These are phyloP conservation scores for Beauveria pseudobassiana DNA, from an alignment of 2,329 filamentous ascomycete genomes.

Conservation along the genomic window DNA sequence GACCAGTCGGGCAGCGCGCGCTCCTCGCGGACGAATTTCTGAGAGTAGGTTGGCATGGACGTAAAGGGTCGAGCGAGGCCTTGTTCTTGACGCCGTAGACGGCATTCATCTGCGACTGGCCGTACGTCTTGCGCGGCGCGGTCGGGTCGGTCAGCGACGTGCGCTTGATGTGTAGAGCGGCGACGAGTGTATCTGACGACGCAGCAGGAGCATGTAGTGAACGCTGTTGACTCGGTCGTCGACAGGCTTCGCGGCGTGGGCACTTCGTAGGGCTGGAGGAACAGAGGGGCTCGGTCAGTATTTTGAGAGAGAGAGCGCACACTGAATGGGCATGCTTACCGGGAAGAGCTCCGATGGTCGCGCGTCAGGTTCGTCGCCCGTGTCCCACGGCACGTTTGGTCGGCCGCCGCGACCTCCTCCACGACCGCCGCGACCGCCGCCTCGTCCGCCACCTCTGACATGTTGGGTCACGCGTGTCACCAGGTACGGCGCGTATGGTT, in stretches of 20 bases:
- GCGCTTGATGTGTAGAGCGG: slow-evolving; percentile 49
- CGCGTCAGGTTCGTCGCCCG: slow-evolving; percentile 46
- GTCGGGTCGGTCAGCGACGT: slow-evolving; percentile 32
- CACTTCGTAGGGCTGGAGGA: slow-evolving; percentile 39
- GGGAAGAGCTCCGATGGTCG: slow-evolving; percentile 54
- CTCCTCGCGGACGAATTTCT: slow-evolving; percentile 44
- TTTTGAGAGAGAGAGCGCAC: background rate
- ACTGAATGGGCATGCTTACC: slow-evolving; percentile 27
- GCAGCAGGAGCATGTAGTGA: slow-evolving; percentile 46
- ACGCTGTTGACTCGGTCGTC: slow-evolving; percentile 38
- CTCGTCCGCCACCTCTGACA: slow-evolving; percentile 46
- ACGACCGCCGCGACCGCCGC: slow-evolving; percentile 43
- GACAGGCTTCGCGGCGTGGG: slow-evolving; percentile 38
- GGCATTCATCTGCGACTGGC: slow-evolving; percentile 51
- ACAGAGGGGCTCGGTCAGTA: background rate
- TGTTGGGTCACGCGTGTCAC: slow-evolving; percentile 18
- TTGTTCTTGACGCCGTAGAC: slow-evolving; percentile 48
- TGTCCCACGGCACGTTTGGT: slow-evolving; percentile 44
- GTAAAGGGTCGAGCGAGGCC: slow-evolving; percentile 49
- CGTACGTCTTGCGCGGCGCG: slow-evolving; percentile 38
- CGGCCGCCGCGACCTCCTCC: slow-evolving; percentile 39
- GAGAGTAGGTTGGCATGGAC: slow-evolving; percentile 51
- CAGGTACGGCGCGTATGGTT: background rate
- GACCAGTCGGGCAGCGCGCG: slow-evolving; percentile 48
- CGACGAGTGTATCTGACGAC: slow-evolving; percentile 47